These are phyloP conservation scores for Gymnopilus junonius DNA, from an alignment of 768 basidiomycete species.

Conservation along the genomic window DNA sequence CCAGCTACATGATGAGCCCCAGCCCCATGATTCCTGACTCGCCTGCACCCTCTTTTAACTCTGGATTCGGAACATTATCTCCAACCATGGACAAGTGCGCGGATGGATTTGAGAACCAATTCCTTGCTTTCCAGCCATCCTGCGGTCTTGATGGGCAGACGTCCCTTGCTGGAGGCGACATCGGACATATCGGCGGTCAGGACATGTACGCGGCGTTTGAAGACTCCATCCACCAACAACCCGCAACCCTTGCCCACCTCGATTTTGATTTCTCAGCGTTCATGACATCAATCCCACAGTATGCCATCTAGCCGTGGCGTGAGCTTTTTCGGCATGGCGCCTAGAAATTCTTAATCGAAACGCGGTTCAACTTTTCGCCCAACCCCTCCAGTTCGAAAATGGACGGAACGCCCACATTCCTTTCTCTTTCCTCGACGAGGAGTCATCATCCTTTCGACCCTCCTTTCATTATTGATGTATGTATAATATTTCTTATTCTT, in stretches of 20 bases:
- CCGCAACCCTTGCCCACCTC: slow-evolving; percentile 19
- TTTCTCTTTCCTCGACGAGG: not conserved
- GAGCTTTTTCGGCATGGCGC: not conserved
- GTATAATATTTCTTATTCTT: slow-evolving; percentile 21
- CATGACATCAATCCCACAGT: slow-evolving; percentile 39
- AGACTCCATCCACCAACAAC: slow-evolving; percentile 12
- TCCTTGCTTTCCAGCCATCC: slow-evolving; percentile 16
- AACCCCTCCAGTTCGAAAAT: not conserved
- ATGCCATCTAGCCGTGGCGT: slow-evolving; percentile 22
- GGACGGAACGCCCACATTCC: not conserved
- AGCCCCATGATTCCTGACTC: slow-evolving; percentile 24
- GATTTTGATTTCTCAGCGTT: slow-evolving; percentile 37
- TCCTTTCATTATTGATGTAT: slow-evolving; percentile 29
- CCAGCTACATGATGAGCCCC: slow-evolving; percentile 35
- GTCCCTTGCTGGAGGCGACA: slow-evolving; percentile 8
- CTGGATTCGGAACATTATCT: slow-evolving; percentile 35
- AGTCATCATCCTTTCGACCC: not conserved
- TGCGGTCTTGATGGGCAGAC: slow-evolving; percentile 10
- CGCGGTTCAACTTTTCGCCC: not conserved
- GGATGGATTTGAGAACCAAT: slow-evolving; percentile 21
- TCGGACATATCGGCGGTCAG: slow-evolving; percentile 3
- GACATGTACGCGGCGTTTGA: slow-evolving; percentile 12
- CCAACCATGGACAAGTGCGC: slow-evolving; percentile 33
- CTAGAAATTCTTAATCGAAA: slow-evolving; percentile 11
- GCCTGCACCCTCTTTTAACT: slow-evolving; percentile 29